phyloP scores from a whole-genome alignment of 1,284 basidiomycete species.

The Serendipita sp. region DNA sequence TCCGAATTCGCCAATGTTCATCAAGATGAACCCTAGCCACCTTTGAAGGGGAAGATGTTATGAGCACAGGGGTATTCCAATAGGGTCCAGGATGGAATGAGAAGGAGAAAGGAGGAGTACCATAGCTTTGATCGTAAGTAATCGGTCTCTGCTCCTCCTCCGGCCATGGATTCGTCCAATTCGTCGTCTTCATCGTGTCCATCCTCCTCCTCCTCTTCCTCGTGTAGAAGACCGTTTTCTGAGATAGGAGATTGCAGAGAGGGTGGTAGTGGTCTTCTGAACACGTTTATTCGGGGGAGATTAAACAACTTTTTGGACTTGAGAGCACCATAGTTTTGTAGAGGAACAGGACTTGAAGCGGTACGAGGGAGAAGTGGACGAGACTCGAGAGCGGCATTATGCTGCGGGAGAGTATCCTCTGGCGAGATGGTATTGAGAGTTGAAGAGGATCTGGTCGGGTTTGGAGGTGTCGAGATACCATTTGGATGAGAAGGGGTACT shows the following conservation, averaged over 20 bases:
- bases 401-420: not conserved
- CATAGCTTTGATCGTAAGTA: conserved; percentile 78
- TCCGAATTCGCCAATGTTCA: conserved; percentile 83
- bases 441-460: not conserved
- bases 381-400: not conserved
- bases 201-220: conserved; percentile 26
- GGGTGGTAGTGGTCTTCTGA: conserved; percentile 1
- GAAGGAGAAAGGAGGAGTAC: conserved; percentile 25
- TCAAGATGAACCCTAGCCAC: conserved; percentile 83
- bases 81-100: not conserved
- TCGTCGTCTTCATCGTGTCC: conserved; percentile 18
- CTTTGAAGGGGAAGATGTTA: conserved; percentile 26
- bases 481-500: not conserved
- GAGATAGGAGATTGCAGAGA: not conserved
- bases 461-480: not conserved
- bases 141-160: conserved; percentile 31
- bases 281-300: not conserved
- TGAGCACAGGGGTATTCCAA: conserved; percentile 1
- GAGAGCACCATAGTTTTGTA: not conserved
- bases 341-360: not conserved
- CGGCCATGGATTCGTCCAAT: not conserved
- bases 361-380: not conserved
- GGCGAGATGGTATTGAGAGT: not conserved
- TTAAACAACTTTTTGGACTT: conserved; percentile 1
- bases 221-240: conserved; percentile 15